These are phyloP conservation scores for Kalmusia sp. DNA, from an alignment of 2,329 filamentous ascomycete species.

Conservation along the genomic window DNA sequence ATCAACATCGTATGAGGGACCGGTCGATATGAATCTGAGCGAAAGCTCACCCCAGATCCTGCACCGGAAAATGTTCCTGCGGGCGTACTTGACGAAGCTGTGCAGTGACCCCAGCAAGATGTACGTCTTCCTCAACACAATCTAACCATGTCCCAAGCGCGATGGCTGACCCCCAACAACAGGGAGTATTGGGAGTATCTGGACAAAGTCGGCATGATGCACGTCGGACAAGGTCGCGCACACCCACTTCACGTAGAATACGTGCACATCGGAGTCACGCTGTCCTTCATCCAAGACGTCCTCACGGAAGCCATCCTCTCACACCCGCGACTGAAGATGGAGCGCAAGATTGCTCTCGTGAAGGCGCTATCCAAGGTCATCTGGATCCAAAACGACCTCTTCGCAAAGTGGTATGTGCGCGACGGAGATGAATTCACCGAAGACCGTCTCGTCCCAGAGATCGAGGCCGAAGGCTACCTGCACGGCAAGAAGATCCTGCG, in stretches of 20 bases:
- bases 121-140: slow-evolving; percentile 19
- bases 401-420: slow-evolving; percentile 80
- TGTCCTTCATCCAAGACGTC: slow-evolving; percentile 79
- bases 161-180: background rate
- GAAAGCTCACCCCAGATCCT: slow-evolving; percentile 78
- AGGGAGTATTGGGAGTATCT: slow-evolving; percentile 80
- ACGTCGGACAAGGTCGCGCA: slow-evolving; percentile 75
- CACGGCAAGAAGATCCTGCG: slow-evolving; percentile 43
- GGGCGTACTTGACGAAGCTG: slow-evolving; percentile 70
- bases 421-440: slow-evolving; percentile 69
- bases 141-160: background rate
- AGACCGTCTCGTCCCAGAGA: slow-evolving; percentile 48
- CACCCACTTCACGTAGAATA: slow-evolving; percentile 82
- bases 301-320: slow-evolving; percentile 78
- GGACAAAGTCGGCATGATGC: slow-evolving; percentile 86
- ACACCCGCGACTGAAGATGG: slow-evolving; percentile 70
- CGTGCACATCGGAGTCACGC: slow-evolving; percentile 74
- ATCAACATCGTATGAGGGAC: slow-evolving; percentile 69
- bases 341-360: slow-evolving; percentile 74
- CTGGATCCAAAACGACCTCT: slow-evolving; percentile 88
- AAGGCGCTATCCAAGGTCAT: slow-evolving; percentile 81
- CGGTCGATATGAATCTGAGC: slow-evolving; percentile 67
- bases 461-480: slow-evolving; percentile 46
- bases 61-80: slow-evolving; percentile 69
- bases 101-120: slow-evolving; percentile 77